Evolutionary conservation across 345 rosid species (phyloP).

Genomic region (Firmiana major): DNA sequence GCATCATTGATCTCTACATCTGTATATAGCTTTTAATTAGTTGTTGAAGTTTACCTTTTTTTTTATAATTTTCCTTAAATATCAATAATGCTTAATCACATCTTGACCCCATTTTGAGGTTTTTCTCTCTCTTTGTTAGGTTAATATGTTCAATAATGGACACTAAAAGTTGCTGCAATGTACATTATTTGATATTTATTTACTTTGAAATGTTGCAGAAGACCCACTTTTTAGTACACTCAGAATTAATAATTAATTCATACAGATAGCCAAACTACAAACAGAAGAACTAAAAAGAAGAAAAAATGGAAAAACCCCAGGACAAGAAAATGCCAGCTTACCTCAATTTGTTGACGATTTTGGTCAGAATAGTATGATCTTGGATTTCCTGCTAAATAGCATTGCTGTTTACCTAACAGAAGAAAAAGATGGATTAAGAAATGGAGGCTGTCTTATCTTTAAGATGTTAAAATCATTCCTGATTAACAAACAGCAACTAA

Average conservation of each 20-base stretch:
- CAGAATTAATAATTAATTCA: background rate
- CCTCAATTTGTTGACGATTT: constrained; percentile 17
- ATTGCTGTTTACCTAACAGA: constrained; percentile 12
- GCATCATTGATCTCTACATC: background rate
- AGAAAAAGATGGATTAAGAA: constrained; percentile 7
- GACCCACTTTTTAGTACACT: background rate
- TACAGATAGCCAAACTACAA: background rate
- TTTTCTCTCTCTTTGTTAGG: background rate
- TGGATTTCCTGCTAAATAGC: background rate
- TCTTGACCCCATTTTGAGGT: constrained; percentile 9
- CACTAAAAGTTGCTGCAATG: background rate
- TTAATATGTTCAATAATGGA: constrained; percentile 4
- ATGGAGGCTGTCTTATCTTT: constrained; percentile 15
- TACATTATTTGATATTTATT: background rate
- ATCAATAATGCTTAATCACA: background rate
- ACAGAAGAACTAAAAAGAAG: background rate
- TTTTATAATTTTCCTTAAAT: background rate
- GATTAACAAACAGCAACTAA: constrained; percentile 15
- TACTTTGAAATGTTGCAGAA: background rate
- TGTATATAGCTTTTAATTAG: background rate
- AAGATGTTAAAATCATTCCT: constrained; percentile 12
- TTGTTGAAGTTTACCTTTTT: background rate
- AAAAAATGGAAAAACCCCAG: background rate
- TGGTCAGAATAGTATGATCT: constrained; percentile 8
- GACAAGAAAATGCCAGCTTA: background rate